Evolutionary conservation across 768 basidiomycete species (phyloP).

Genomic region (Chalciporus chontae): DNA sequence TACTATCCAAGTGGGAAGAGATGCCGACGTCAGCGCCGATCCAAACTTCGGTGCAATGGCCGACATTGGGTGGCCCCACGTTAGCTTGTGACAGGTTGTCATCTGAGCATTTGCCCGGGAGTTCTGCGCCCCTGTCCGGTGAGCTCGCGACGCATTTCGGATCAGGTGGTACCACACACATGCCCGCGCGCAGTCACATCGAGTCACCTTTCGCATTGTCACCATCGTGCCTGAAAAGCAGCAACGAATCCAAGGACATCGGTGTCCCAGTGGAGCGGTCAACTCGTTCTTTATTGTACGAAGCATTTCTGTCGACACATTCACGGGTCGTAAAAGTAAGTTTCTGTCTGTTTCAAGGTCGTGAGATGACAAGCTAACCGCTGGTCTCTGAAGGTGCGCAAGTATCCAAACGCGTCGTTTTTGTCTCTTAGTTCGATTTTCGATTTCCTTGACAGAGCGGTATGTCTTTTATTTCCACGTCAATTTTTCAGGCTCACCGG

Average conservation of each 20-base stretch:
- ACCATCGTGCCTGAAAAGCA: constrained; percentile 21
- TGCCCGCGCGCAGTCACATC: background rate
- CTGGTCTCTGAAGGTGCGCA: constrained; percentile 21
- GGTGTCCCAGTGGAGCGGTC: constrained; percentile 7
- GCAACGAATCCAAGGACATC: constrained; percentile 5
- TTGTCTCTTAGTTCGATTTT: constrained; percentile 26
- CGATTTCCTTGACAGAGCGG: constrained; percentile 18
- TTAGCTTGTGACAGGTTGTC: background rate
- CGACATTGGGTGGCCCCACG: constrained; percentile 1
- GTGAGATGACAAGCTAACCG: background rate
- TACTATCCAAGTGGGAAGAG: constrained; percentile 9
- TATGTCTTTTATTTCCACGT: constrained; percentile 6
- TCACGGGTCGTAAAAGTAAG: constrained; percentile 56
- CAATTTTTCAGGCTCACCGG: constrained; percentile 5
- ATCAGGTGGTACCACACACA: background rate
- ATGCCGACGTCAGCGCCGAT: background rate
- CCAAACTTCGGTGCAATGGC: constrained; percentile 1
- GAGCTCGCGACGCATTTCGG: constrained; percentile 1
- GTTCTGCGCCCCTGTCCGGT: constrained; percentile 1
- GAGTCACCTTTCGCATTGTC: constrained; percentile 34
- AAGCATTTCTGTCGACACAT: constrained; percentile 46
- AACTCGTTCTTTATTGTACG: constrained; percentile 19
- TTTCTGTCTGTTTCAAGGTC: background rate
- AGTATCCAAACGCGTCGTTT: constrained; percentile 19
- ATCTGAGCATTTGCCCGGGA: constrained; percentile 4